A percentile compares a stretch with the other conserved stretches of the same genome.
These are phyloP conservation scores for Trichomonascus vanleenenianus DNA, from an alignment of 805 yeast genomes.

Conservation along the genomic window DNA sequence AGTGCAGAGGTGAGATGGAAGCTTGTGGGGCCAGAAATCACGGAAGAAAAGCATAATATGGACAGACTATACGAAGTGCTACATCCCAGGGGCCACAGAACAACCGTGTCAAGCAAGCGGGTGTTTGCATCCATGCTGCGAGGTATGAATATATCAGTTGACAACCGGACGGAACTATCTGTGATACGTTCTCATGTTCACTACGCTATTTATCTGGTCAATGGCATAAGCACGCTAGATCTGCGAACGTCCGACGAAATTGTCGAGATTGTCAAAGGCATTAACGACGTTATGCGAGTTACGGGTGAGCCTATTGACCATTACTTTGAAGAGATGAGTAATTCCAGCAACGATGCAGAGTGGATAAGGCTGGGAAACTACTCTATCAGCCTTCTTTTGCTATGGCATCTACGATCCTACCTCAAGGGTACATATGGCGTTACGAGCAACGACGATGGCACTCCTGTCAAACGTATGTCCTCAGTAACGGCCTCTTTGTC, in stretches of 20 bases:
- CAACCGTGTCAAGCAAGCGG: neutral
- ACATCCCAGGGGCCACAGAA: neutral
- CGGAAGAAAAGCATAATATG: neutral
- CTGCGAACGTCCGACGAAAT: neutral
- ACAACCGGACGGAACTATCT: neutral
- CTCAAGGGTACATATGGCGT: neutral
- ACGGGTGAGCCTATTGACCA: neutral
- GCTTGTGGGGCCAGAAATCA: neutral
- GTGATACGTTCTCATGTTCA: neutral
- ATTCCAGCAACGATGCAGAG: neutral
- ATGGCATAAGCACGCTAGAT: neutral
- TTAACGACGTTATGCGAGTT: slow-evolving; percentile 1
- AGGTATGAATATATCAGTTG: neutral
- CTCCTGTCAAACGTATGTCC: neutral
- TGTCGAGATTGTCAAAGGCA: neutral
- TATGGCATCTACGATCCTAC: neutral
- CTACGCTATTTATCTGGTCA: neutral
- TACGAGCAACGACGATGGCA: neutral
- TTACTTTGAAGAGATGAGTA: neutral
- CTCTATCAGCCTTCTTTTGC: neutral
- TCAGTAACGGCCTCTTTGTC: neutral
- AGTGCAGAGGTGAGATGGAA: neutral
- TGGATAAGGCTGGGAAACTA: neutral
- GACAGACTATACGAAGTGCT: neutral
- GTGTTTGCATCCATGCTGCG: neutral